phyloP scores from a whole-genome alignment of 176 grass and related monocot genomes.

The Carex pumila region DNA sequence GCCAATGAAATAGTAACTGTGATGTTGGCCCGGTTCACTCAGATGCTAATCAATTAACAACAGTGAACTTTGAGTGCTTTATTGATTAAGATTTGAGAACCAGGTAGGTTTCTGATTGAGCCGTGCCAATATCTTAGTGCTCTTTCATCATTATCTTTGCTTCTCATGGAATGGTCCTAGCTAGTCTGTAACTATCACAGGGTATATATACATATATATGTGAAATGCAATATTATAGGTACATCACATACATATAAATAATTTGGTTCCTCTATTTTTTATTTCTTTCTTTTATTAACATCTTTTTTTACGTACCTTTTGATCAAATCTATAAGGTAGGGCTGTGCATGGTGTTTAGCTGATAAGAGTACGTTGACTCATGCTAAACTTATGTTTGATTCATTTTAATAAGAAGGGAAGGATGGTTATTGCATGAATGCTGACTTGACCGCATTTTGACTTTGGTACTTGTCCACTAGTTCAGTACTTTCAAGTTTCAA shows the following conservation, averaged over 20 bases:
- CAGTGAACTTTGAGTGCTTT: not conserved
- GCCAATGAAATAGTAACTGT: slow-evolving; percentile 48
- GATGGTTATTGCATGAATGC: not conserved
- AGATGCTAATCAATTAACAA: slow-evolving; percentile 24
- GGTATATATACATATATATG: not conserved
- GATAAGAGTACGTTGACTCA: not conserved
- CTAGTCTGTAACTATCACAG: not conserved
- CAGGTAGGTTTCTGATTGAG: slow-evolving; percentile 57
- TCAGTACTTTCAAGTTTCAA: not conserved
- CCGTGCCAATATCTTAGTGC: slow-evolving; percentile 99
- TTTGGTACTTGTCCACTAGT: not conserved
- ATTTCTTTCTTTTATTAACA: not conserved
- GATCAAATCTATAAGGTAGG: not conserved
- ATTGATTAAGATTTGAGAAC: not conserved
- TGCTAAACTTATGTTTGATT: not conserved
- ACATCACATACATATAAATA: not conserved
- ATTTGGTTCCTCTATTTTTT: not conserved
- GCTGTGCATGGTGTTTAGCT: not conserved
- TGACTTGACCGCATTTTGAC: not conserved
- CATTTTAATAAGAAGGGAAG: not conserved
- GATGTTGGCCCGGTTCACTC: slow-evolving; percentile 93
- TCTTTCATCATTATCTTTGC: slow-evolving; percentile 38
- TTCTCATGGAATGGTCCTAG: not conserved
- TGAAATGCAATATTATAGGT: not conserved
- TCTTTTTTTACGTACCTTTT: not conserved